These are phyloP conservation scores for Dichotomopilus funicola DNA, from an alignment of 2,329 filamentous ascomycete species.

Conservation along the genomic window DNA sequence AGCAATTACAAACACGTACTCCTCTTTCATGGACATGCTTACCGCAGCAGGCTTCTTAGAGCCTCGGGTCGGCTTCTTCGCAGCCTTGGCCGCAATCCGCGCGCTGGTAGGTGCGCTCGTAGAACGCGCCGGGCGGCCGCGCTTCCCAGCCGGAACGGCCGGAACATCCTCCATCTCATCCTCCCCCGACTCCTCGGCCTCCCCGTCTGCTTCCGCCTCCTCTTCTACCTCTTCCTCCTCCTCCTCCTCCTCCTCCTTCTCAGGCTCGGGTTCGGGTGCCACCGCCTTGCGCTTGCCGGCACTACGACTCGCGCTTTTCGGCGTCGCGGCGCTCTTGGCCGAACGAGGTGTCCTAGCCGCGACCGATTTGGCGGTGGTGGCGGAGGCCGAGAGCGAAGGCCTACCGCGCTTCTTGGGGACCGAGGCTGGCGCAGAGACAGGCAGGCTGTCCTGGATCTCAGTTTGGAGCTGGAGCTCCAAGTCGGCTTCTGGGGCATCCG, in stretches of 20 bases:
- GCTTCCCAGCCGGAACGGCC: constrained; percentile 17
- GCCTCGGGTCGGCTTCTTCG: constrained; percentile 19
- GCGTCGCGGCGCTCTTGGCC: constrained; percentile 12
- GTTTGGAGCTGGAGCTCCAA: constrained; percentile 4
- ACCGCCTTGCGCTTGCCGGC: constrained; percentile 26
- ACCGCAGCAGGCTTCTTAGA: constrained; percentile 17
- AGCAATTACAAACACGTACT: neutral
- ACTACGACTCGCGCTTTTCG: constrained; percentile 15
- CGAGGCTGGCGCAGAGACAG: constrained; percentile 3
- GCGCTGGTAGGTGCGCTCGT: constrained; percentile 18
- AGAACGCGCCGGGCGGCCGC: constrained; percentile 19
- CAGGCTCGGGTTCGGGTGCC: constrained; percentile 12
- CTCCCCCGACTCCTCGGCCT: neutral
- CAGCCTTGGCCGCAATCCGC: constrained; percentile 19
- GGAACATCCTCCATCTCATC: neutral
- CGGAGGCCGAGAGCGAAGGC: constrained; percentile 18
- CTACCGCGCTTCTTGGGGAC: constrained; percentile 22
- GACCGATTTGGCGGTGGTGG: constrained; percentile 16
- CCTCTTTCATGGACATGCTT: neutral
- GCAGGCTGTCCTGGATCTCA: neutral
- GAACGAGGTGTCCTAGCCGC: constrained; percentile 11
- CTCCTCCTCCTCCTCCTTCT: constrained; percentile 2
- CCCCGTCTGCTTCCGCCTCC: too few species aligned
- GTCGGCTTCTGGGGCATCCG: constrained; percentile 10
- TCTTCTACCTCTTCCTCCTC: neutral